phyloP scores from a whole-genome alignment of 805 yeast species.

The Saccharomycopsis amapae region DNA sequence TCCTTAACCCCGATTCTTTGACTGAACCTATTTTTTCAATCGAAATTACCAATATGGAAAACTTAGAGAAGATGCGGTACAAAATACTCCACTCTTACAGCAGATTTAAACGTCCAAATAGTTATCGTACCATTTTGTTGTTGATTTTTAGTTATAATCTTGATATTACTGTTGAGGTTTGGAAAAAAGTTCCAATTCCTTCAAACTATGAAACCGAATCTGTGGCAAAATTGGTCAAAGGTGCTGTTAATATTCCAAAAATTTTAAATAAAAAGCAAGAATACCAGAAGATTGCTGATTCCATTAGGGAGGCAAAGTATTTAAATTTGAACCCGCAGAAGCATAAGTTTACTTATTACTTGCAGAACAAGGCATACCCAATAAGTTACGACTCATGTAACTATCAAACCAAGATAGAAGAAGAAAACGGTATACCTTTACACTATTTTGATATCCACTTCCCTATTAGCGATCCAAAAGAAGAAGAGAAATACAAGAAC shows the following conservation, averaged over 20 bases:
- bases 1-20: constrained; percentile 8
- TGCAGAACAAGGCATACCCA: constrained; percentile 8
- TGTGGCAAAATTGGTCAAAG: constrained; percentile 4
- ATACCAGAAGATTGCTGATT: constrained; percentile 5
- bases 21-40: constrained; percentile 19
- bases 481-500: background rate
- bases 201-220: background rate
- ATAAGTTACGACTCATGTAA: constrained; percentile 12
- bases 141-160: constrained; percentile 11
- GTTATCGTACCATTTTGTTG: constrained; percentile 17
- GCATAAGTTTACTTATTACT: constrained; percentile 10
- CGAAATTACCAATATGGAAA: constrained; percentile 10
- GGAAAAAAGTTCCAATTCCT: constrained; percentile 19
- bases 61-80: constrained; percentile 11
- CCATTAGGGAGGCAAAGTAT: constrained; percentile 2
- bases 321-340: background rate
- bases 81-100: constrained; percentile 15
- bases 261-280: constrained; percentile 9
- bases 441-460: constrained; percentile 15
- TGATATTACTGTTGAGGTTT: constrained; percentile 14
- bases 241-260: constrained; percentile 13
- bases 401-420: constrained; percentile 3
- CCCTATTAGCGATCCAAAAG: background rate
- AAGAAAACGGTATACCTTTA: constrained; percentile 13
- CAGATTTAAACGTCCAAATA: constrained; percentile 16